Conservation (phyloP, 345 rosid species). For the Euphorbia tirucalli region DNA sequence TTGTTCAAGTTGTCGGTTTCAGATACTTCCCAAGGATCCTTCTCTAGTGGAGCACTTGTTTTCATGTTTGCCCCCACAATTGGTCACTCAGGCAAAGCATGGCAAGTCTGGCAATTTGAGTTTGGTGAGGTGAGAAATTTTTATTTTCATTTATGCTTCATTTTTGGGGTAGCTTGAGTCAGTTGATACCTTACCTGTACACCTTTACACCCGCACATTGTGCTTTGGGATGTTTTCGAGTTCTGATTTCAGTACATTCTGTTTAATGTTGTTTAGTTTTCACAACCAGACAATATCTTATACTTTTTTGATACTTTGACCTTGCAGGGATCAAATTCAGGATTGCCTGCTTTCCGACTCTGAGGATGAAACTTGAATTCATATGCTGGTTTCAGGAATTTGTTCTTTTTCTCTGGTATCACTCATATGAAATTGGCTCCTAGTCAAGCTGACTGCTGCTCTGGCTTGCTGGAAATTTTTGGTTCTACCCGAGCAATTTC, state of each 20-base stretch:
- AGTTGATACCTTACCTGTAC: neutral
- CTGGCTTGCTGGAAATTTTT: neutral
- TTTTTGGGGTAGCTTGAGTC: neutral
- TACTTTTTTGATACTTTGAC: neutral
- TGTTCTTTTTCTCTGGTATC: neutral
- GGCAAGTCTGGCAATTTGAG: slow-evolving; percentile 24
- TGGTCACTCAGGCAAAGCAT: slow-evolving; percentile 45
- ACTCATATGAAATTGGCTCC: no score
- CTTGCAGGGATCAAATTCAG: slow-evolving; percentile 72
- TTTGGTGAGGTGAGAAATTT: slow-evolving; percentile 55
- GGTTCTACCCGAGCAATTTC: neutral
- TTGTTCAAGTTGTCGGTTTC: slow-evolving; percentile 86
- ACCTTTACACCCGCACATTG: no score
- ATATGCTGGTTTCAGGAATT: neutral
- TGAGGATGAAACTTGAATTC: slow-evolving; percentile 49
- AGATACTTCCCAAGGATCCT: slow-evolving; percentile 72
- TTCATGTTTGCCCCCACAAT: slow-evolving; percentile 49
- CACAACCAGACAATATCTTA: no score
- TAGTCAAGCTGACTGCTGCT: neutral
- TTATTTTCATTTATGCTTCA: neutral
- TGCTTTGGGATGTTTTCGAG: no score
- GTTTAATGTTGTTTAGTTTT: neutral
- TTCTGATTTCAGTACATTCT: neutral
- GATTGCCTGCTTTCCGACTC: slow-evolving; percentile 69
- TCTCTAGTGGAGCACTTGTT: slow-evolving; percentile 51